Evolutionary conservation across 345 rosid genomes (phyloP), one percentile per base, ranked within the genome.

Genomic region (Corchorus olitorius): DNA sequence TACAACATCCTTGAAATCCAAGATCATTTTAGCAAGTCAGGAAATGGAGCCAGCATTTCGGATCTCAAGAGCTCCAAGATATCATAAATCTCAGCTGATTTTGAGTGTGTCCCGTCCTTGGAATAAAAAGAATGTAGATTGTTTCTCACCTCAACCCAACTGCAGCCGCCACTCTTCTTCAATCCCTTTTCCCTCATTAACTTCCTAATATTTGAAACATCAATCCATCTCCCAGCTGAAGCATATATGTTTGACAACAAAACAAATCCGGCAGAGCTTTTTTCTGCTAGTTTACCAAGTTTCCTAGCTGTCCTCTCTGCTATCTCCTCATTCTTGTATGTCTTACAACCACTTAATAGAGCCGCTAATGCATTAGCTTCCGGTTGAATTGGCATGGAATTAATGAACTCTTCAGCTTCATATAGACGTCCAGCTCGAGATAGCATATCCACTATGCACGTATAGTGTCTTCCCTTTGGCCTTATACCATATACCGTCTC

Each of bases 171-270:
- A 13, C 43, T 83, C 84, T 88, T 90, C 77, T 79, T 88, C 85
- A 88, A 69, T 16, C 90, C 89, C 37, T 83, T 88, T 63, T 81
- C 84, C 70, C 54, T 85, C 91, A 90, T 86, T 73, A 88, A 22
- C 56, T 81, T 86, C 83, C 93, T 68, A 22, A 88, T 71, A 3
- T 80, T 80, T 72, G 81, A 49, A 56, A 80, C 91, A 74, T 88
- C 89, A 37, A 11, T 59, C 93, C 93, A 88, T 73, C 84, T 84
- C 66, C 91, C 90, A 45, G 86, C 83, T 19, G 90, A 86, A 59
- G 91, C 91, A 61, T 86, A 84, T n/a, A 90, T 77, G 74, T 90
- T 90, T 1, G 91, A 90, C 81, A 90, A 69, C 80, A 88, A 75
- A 6, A 88, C 84, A 34, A 80, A 87, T 20, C 82, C 86, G 5